Evolutionary conservation across 2,329 filamentous ascomycete species (phyloP).

Genomic region (Bipolaris gigantea): DNA sequence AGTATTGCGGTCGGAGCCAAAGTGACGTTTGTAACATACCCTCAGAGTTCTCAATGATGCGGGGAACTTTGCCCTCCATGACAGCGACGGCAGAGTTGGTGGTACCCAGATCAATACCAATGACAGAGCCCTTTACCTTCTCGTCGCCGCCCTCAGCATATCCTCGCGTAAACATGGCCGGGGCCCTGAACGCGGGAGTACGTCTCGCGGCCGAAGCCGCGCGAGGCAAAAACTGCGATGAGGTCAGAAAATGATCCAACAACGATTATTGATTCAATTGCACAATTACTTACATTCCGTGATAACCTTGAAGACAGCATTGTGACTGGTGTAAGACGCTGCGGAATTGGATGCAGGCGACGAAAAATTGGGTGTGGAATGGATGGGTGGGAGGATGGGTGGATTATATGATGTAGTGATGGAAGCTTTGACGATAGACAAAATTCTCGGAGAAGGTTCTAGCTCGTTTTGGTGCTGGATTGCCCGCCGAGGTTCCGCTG

Average conservation of each 20-base stretch:
- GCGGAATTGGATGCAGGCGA: constrained; percentile 36
- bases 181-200: constrained; percentile 66
- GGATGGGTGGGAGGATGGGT: constrained; percentile 22
- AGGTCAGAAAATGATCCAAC: constrained; percentile 28
- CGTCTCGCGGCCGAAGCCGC: constrained; percentile 69
- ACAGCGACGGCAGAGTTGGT: constrained; percentile 97
- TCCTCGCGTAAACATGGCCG: constrained; percentile 67
- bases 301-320: constrained; percentile 50
- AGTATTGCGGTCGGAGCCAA: constrained; percentile 8
- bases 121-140: constrained; percentile 94
- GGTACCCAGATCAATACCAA: constrained; percentile 97
- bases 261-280: neutral
- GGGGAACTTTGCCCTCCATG: constrained; percentile 94
- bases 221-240: constrained; percentile 65
- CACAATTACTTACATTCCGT: constrained; percentile 42
- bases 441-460: constrained; percentile 36
- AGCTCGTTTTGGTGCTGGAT: constrained; percentile 21
- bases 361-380: constrained; percentile 23
- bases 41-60: constrained; percentile 98
- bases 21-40: constrained; percentile 55
- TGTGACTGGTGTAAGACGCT: constrained; percentile 33
- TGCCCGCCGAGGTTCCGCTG: constrained; percentile 21
- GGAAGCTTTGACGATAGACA: constrained; percentile 33
- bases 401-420: constrained; percentile 35
- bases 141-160: constrained; percentile 71